Evolutionary conservation across 768 basidiomycete species (phyloP), one percentile per base, ranked within the genome.

Genomic region (Podaxis mareebaensis): DNA sequence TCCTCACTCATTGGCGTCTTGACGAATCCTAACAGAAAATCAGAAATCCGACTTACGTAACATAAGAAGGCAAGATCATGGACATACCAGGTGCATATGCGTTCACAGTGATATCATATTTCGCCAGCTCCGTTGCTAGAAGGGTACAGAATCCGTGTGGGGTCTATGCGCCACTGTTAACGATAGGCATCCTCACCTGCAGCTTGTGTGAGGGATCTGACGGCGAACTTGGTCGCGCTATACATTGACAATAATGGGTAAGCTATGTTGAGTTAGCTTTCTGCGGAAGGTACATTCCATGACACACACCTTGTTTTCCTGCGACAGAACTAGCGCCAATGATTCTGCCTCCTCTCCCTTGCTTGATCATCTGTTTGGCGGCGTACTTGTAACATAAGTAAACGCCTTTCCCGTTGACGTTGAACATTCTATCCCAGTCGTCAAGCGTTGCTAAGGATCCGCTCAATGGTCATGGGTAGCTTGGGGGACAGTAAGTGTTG

Each of bases 371-470:
- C 67, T 84, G 82, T 57, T 74, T 75, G 17, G 84, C 87, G 1
- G 87, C 89, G 63, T 87, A 78, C 58, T 88, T 85, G 51, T 88
- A 89, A 69, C 85, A 88, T 64, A 85, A 78, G 74, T 84, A 87
- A 2, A 79, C 74, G 40, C 86, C 87, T 58, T 83, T 80, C 64
- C 81, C 76, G 67, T 90, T 89, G 67, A 88, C 74, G 4, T 78
- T 74, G 64, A 82, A 73, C 6, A 74, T 44, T 68, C 68, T 72
- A 68, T 86, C 78, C 77, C 75, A 81, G 0, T 77, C 72, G 8
- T 78, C 72, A 1, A 74, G 52, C 3, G 70, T 68, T 3, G 76
- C 83, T 79, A 46, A 7, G n/a, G 7, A 46, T n/a, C 17, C 44
- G 2, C 10, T 8, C 20, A 7, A 44, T 20, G 15, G 12, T 17